A percentile compares a stretch with the other conserved stretches of the same genome.
Conservation (phyloP, 495 filamentous ascomycete genomes). For the Xanthoparmelia taractica region DNA sequence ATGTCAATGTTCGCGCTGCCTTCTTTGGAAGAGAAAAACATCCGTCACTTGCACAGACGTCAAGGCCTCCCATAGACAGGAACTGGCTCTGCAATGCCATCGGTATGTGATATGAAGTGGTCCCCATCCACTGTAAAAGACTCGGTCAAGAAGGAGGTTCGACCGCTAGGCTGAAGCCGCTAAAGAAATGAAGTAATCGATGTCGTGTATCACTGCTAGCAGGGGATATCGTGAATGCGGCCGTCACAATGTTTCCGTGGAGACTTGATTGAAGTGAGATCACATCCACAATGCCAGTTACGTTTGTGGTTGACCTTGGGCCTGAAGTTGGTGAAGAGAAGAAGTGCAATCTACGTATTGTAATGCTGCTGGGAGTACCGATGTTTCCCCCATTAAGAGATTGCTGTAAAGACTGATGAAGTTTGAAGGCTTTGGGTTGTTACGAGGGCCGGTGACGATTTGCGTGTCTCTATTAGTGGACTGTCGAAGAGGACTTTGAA, state of each 20-base stretch:
- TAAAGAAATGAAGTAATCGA: not conserved
- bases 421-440: not conserved
- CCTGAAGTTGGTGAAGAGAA: not conserved
- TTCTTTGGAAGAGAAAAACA: not conserved
- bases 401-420: not conserved
- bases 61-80: not conserved
- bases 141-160: not conserved
- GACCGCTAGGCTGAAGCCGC: not conserved
- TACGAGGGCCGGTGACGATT: not conserved
- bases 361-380: not conserved
- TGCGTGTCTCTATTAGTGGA: not conserved
- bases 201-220: not conserved
- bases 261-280: not conserved
- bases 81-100: not conserved
- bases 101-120: not conserved
- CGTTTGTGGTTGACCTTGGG: not conserved
- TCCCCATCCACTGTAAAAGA: not conserved
- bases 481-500: not conserved
- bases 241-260: not conserved
- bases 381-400: too few species aligned
- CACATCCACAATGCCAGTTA: not conserved
- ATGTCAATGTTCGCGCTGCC: not conserved
- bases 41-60: not conserved
- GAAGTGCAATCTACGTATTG: not conserved
- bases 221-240: not conserved